phyloP scores from a whole-genome alignment of 2,329 filamentous ascomycete species.

The Xylariaceae sp. region DNA sequence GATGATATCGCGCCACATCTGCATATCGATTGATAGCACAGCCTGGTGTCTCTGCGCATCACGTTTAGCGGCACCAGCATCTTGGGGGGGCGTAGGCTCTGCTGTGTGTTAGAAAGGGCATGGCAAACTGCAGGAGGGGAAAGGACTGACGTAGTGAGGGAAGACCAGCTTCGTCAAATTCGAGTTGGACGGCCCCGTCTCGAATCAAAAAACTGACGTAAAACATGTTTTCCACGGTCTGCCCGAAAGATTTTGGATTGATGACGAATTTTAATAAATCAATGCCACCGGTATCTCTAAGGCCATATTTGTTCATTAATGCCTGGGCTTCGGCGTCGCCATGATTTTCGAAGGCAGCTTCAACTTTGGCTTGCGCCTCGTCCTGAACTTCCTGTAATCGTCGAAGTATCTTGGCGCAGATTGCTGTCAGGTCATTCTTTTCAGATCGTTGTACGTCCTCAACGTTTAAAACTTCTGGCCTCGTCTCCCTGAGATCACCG shows the following conservation, averaged over 20 bases:
- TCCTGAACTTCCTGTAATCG: constrained; percentile 49
- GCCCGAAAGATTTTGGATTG: constrained; percentile 84
- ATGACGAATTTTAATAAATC: constrained; percentile 82
- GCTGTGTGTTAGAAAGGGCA: constrained; percentile 16
- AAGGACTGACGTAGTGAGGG: constrained; percentile 71
- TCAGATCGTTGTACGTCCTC: constrained; percentile 71
- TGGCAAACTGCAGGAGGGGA: background rate
- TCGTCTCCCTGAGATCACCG: constrained; percentile 61
- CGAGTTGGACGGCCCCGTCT: constrained; percentile 73
- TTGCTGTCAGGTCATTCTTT: constrained; percentile 69
- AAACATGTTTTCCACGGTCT: constrained; percentile 95
- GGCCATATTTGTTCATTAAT: constrained; percentile 59
- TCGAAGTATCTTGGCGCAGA: constrained; percentile 69
- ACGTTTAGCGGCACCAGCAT: constrained; percentile 40
- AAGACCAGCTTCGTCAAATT: constrained; percentile 64
- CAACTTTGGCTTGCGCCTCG: constrained; percentile 42
- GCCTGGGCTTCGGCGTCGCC: constrained; percentile 42
- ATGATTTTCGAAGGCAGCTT: constrained; percentile 37
- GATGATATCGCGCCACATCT: constrained; percentile 74
- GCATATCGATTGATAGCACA: constrained; percentile 81
- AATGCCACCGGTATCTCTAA: constrained; percentile 65
- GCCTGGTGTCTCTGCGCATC: constrained; percentile 71
- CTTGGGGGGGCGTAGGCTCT: constrained; percentile 37
- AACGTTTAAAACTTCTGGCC: constrained; percentile 70
- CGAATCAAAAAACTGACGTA: constrained; percentile 92